phyloP scores from a whole-genome alignment of 1,284 basidiomycete species.

The Somion occarium region DNA sequence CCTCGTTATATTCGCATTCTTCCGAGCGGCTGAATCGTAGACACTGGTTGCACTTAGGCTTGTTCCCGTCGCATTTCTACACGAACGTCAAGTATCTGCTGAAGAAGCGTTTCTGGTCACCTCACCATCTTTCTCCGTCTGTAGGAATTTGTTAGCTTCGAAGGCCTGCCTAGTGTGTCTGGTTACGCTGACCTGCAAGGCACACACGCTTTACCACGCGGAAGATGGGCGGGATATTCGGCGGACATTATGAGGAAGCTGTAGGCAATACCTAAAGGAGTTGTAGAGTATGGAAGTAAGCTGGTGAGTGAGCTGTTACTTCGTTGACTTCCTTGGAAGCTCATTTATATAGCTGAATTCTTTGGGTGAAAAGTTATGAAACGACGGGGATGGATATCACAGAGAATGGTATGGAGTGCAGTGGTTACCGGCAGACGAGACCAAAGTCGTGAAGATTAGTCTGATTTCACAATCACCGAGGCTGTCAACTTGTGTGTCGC shows the following conservation, averaged over 20 bases:
- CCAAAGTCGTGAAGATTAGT: not conserved
- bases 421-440: not conserved
- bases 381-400: not conserved
- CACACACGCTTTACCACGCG: slow-evolving; percentile 16
- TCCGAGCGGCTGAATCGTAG: slow-evolving; percentile 19
- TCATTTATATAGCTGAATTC: slow-evolving; percentile 1
- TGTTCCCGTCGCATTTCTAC: slow-evolving; percentile 17
- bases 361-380: not conserved
- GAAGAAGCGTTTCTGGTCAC: not conserved
- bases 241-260: slow-evolving; percentile 6
- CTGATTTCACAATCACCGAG: not conserved
- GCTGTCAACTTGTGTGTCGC: not conserved
- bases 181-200: slow-evolving; percentile 19
- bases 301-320: not conserved
- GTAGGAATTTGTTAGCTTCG: too few species aligned
- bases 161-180: too few species aligned
- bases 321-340: not conserved
- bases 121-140: slow-evolving; percentile 17
- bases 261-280: not conserved
- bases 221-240: slow-evolving; percentile 12
- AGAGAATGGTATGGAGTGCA: not conserved
- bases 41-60: slow-evolving; percentile 16
- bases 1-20: slow-evolving; percentile 16
- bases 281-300: not conserved
- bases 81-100: too few species aligned